phyloP scores from a whole-genome alignment of 441 rosid genomes.

The Dalechampia spathulata region DNA sequence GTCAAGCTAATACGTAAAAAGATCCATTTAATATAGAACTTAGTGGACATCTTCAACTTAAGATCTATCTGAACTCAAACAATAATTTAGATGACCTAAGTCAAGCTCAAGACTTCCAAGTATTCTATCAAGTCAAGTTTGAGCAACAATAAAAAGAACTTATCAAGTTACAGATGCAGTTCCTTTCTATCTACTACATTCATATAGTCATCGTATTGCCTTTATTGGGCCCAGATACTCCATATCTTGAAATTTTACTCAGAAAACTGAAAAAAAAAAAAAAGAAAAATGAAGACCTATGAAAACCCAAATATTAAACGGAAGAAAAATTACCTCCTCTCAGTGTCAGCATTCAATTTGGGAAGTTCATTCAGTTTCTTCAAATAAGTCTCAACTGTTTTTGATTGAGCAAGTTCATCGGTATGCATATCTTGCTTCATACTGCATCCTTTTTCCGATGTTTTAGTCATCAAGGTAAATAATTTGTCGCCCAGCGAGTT shows the following conservation, averaged over 20 bases:
- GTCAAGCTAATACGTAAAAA: too few species aligned
- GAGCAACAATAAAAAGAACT: too few species aligned
- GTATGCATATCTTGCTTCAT: slow-evolving; percentile 23
- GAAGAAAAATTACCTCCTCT: slow-evolving; percentile 45
- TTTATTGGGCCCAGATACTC: background rate
- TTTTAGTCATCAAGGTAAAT: slow-evolving; percentile 17
- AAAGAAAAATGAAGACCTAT: background rate
- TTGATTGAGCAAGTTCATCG: slow-evolving; percentile 25
- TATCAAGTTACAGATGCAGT: too few species aligned
- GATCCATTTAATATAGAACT: too few species aligned
- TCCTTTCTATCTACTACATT: too few species aligned
- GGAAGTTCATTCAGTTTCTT: slow-evolving; percentile 31
- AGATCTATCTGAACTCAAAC: too few species aligned
- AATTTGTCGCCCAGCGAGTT: slow-evolving; percentile 39
- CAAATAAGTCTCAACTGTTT: slow-evolving; percentile 11
- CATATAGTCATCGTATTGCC: background rate
- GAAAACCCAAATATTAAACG: background rate
- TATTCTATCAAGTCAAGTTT: too few species aligned
- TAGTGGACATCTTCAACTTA: too few species aligned
- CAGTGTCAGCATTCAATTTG: slow-evolving; percentile 51
- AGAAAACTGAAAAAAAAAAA: background rate
- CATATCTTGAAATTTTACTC: background rate
- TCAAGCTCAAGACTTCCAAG: too few species aligned
- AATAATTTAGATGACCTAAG: too few species aligned
- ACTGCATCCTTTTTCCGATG: slow-evolving; percentile 25